Conservation (phyloP, 2,329 filamentous ascomycete genomes). For the Sphaerulina vaccinii region DNA sequence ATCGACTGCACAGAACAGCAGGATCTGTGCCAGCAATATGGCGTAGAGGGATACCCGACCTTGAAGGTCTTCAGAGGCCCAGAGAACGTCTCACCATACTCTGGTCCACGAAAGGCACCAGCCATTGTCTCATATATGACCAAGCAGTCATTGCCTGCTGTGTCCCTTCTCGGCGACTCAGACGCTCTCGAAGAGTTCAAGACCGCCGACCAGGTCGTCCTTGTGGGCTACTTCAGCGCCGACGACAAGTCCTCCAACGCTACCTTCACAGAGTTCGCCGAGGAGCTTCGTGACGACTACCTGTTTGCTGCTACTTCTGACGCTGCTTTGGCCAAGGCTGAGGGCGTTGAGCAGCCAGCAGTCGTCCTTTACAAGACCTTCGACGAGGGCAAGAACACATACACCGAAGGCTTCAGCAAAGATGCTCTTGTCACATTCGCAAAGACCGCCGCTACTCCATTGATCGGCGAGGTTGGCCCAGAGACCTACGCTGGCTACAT, state of each 20-base stretch:
- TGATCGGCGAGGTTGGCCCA: constrained; percentile 93
- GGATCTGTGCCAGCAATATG: constrained; percentile 84
- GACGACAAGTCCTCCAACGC: constrained; percentile 83
- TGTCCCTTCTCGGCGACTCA: constrained; percentile 71
- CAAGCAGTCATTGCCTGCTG: constrained; percentile 93
- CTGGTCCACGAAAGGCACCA: constrained; percentile 83
- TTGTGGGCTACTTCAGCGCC: constrained; percentile 81
- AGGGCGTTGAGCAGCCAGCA: constrained; percentile 82
- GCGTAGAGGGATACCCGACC: constrained; percentile 96
- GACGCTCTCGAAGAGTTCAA: constrained; percentile 94
- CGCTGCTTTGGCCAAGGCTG: constrained; percentile 78
- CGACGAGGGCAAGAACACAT: constrained; percentile 90
- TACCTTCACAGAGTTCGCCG: constrained; percentile 74
- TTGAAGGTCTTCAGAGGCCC: constrained; percentile 96
- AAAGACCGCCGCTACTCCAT: constrained; percentile 79
- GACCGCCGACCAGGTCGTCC: constrained; percentile 92
- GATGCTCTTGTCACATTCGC: constrained; percentile 80
- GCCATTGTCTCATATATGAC: constrained; percentile 85
- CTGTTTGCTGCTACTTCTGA: constrained; percentile 89
- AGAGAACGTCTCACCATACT: constrained; percentile 79
- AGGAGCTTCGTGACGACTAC: constrained; percentile 80
- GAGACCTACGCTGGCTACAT: constrained; percentile 97
- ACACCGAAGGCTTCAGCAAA: constrained; percentile 75
- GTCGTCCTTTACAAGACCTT: constrained; percentile 97
- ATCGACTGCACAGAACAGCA: constrained; percentile 93